Evolutionary conservation across 495 filamentous ascomycete genomes (phyloP), one percentile per base, ranked within the genome.

Genomic region (Daldinia concentrica): DNA sequence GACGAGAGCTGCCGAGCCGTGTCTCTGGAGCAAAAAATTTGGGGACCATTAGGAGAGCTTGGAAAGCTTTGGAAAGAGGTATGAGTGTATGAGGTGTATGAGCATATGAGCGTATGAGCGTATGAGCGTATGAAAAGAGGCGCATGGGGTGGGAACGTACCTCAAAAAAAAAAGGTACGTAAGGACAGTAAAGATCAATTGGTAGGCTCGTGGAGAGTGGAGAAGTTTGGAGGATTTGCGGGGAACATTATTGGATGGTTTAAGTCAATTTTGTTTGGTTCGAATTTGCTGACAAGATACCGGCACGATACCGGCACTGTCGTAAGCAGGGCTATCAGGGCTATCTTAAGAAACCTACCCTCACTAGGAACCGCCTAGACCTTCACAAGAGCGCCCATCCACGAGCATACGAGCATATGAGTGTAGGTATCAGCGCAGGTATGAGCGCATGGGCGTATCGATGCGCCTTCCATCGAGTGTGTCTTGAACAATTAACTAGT

Each of bases 131-230:
- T n/a, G n/a, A n/a, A n/a, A n/a, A n/a, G n/a, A n/a, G n/a, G n/a
- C n/a, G n/a, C n/a, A n/a, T n/a, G n/a, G n/a, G n/a, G n/a, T n/a
- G n/a, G n/a, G n/a, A n/a, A n/a, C n/a, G n/a, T n/a, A n/a, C n/a
- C n/a, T n/a, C n/a, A n/a, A n/a, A n/a, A n/a, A n/a, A n/a, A n/a
- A n/a, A n/a, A n/a, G n/a, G n/a, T n/a, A n/a, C n/a, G n/a, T n/a
- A n/a, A n/a, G n/a, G n/a, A n/a, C n/a, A n/a, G n/a, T n/a, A n/a
- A n/a, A n/a, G n/a, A n/a, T n/a, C n/a, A n/a, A n/a, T n/a, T n/a
- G n/a, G n/a, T 34, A 34, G 32, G 30, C 64, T 68, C 69, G 69
- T 73, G 70, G 70, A 45, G 51, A 72, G 58, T 71, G 70, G 62
- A 4, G 32, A 32, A 15, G 14, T 37, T 52, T 45, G 65, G 37